phyloP scores from a whole-genome alignment of 139 green algal species.

The Coelastrella sp. region DNA sequence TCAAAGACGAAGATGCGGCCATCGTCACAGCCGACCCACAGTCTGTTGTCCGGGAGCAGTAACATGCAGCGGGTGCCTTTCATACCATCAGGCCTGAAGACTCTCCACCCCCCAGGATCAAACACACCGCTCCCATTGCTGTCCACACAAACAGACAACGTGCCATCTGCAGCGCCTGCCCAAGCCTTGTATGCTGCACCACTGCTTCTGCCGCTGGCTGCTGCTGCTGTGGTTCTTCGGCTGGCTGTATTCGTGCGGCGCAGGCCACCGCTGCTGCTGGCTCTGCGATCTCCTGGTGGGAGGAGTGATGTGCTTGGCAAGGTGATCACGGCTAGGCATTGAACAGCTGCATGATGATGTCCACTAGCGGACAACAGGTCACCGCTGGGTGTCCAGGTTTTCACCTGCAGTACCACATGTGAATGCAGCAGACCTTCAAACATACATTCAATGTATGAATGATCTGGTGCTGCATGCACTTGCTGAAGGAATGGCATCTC shows the following conservation, averaged over 20 bases:
- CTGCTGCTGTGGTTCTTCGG: not conserved
- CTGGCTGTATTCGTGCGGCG: not conserved
- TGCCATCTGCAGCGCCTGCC: slow-evolving; percentile 43
- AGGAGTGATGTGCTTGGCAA: not conserved
- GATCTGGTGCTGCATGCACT: not conserved
- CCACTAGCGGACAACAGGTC: slow-evolving; percentile 42
- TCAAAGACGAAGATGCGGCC: slow-evolving; percentile 43
- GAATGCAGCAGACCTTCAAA: not conserved
- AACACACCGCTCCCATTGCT: slow-evolving; percentile 1
- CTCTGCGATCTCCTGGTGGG: not conserved
- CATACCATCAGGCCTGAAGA: slow-evolving; percentile 1
- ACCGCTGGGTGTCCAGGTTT: slow-evolving; percentile 33
- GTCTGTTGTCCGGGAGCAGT: slow-evolving; percentile 12
- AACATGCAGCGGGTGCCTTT: slow-evolving; percentile 45
- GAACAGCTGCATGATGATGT: not conserved
- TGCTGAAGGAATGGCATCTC: not conserved
- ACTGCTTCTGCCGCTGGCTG: too few species aligned
- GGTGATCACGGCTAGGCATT: not conserved
- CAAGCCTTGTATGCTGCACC: slow-evolving; percentile 23
- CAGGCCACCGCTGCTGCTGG: slow-evolving; percentile 2
- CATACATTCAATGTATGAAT: not conserved
- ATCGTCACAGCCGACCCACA: slow-evolving; percentile 51
- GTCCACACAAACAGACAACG: slow-evolving; percentile 19
- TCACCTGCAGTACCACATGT: slow-evolving; percentile 25
- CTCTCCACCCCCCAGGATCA: not conserved